These are phyloP conservation scores for Earliella scabrosa DNA, from an alignment of 1,284 basidiomycete genomes.

Conservation along the genomic window DNA sequence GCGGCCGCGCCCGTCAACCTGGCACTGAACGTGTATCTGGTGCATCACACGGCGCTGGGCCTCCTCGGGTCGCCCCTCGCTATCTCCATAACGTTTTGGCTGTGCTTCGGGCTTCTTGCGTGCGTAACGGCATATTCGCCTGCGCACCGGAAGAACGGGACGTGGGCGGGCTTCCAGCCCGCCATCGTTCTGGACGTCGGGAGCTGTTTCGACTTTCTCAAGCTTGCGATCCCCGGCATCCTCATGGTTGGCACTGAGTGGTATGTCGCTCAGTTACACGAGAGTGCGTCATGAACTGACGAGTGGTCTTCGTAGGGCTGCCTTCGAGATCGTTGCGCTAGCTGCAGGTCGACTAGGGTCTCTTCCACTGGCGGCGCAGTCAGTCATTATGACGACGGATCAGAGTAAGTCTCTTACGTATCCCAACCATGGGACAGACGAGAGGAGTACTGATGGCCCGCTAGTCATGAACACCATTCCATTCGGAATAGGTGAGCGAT, in stretches of 20 bases:
- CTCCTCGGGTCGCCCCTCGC: slow-evolving; percentile 69
- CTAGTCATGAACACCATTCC: slow-evolving; percentile 69
- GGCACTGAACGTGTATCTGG: slow-evolving; percentile 57
- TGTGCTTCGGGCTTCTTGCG: slow-evolving; percentile 60
- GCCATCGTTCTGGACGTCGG: slow-evolving; percentile 48
- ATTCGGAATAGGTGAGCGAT: slow-evolving; percentile 58
- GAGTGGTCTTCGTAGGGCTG: slow-evolving; percentile 51
- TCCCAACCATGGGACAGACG: neutral
- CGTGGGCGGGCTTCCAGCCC: slow-evolving; percentile 66
- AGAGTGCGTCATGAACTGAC: neutral
- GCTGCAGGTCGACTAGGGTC: slow-evolving; percentile 73
- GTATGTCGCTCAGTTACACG: slow-evolving; percentile 42
- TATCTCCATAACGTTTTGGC: slow-evolving; percentile 71
- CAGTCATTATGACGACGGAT: slow-evolving; percentile 83
- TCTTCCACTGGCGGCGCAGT: slow-evolving; percentile 73
- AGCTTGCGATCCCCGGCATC: slow-evolving; percentile 72
- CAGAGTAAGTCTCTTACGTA: slow-evolving; percentile 56
- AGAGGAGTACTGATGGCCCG: slow-evolving; percentile 10
- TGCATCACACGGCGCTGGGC: slow-evolving; percentile 64
- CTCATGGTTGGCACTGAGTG: slow-evolving; percentile 82
- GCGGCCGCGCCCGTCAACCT: slow-evolving; percentile 68
- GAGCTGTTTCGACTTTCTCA: slow-evolving; percentile 59
- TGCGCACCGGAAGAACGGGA: slow-evolving; percentile 56
- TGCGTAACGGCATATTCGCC: slow-evolving; percentile 53
- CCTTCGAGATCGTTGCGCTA: slow-evolving; percentile 80